phyloP scores from a whole-genome alignment of 208 protist genomes.

The Leishmania gerbilli region DNA sequence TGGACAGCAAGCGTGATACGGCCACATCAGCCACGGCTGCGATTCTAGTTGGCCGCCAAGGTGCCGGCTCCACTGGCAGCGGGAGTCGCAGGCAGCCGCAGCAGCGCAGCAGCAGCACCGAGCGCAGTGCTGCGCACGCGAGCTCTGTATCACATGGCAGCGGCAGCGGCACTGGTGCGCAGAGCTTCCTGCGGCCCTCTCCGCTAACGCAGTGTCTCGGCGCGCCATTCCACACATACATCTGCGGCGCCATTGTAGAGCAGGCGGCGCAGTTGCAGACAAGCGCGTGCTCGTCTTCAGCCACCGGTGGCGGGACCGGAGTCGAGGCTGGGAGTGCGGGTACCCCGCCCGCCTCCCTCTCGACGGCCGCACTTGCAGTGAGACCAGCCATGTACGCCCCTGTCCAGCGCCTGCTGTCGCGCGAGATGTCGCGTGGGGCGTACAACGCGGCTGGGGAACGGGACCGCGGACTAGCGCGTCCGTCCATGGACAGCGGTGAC shows the following conservation, averaged over 20 bases:
- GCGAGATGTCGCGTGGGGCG: constrained; percentile 4
- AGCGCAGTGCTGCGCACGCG: constrained; percentile 1
- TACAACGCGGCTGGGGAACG: background rate
- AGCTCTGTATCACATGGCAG: constrained; percentile 7
- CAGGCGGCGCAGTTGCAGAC: constrained; percentile 31
- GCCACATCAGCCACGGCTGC: background rate
- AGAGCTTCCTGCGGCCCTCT: constrained; percentile 30
- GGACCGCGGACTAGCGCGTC: background rate
- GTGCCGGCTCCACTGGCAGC: no score
- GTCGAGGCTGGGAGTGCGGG: background rate
- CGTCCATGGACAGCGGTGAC: background rate
- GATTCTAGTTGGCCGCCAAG: background rate
- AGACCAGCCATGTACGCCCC: constrained; percentile 23
- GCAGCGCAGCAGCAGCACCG: constrained; percentile 9
- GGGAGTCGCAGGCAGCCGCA: constrained; percentile 6
- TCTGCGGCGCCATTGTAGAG: constrained; percentile 30
- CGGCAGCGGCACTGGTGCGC: background rate
- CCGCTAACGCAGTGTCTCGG: constrained; percentile 23
- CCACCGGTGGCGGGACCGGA: background rate
- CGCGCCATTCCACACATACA: constrained; percentile 25
- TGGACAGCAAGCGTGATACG: background rate
- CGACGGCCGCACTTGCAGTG: constrained; percentile 9
- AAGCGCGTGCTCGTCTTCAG: constrained; percentile 5
- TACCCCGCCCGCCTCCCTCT: constrained; percentile 9
- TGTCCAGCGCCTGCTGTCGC: constrained; percentile 21